phyloP scores from a whole-genome alignment of 2,329 filamentous ascomycete species.

The Scopulariopsis brevicaulis region DNA sequence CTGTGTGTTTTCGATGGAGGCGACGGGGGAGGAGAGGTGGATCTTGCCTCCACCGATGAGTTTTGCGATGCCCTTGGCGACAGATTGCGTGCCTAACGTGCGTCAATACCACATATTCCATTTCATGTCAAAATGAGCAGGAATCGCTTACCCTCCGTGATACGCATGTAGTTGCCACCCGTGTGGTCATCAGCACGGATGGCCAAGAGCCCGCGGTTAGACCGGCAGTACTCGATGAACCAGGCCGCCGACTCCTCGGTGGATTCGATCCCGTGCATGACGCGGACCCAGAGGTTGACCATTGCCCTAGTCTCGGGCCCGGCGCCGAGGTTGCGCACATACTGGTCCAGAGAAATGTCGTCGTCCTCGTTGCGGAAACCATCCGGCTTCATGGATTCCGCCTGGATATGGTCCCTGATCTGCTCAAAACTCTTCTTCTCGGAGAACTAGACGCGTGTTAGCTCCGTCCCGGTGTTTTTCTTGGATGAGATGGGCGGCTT shows the following conservation, averaged over 20 bases:
- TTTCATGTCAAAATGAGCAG: neutral
- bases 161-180: constrained; percentile 21
- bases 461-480: neutral
- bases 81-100: constrained; percentile 12
- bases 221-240: constrained; percentile 25
- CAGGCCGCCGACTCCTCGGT: constrained; percentile 21
- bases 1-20: constrained; percentile 12
- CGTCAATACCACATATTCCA: neutral
- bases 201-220: constrained; percentile 19
- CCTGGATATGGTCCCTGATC: constrained; percentile 22
- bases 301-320: constrained; percentile 17
- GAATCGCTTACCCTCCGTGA: constrained; percentile 7
- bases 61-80: constrained; percentile 15
- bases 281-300: constrained; percentile 22
- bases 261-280: constrained; percentile 24
- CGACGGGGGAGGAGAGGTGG: constrained; percentile 11
- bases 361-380: constrained; percentile 16
- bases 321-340: constrained; percentile 19
- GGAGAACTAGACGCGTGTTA: constrained; percentile 13
- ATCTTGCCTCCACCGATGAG: constrained; percentile 13
- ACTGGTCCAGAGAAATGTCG: constrained; percentile 19
- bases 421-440: constrained; percentile 17
- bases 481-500: no score
- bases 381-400: constrained; percentile 14
- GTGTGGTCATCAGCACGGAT: constrained; percentile 21